Base-by-base conservation (phyloP, 106 monocot species). In the Allium fistulosum region DNA sequence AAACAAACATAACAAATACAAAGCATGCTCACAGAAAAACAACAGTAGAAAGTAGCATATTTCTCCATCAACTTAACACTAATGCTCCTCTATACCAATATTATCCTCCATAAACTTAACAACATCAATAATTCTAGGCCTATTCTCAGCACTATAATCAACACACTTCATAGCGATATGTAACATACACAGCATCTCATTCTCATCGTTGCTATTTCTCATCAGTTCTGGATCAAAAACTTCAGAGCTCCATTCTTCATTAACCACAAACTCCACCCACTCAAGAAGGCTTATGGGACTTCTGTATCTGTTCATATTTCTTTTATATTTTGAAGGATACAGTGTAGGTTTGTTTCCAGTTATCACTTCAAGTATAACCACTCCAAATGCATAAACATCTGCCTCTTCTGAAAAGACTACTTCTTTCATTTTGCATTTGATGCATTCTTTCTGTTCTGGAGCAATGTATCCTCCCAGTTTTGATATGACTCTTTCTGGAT, bases 101-200 rank as follows among this genome's bases (percentile, higher is more conserved):
- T 37, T 62, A 27, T 75, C 80, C 65, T 84, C 73, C 26, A 84
- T 77, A 76, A 83, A 77, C 69, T 53, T 74, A 59, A 87, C 80
- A 57, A 83, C 87, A 47, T 87, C 83, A 11, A 16, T 1, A 83
- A 87, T 87, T 14, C 9, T 49, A 0, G 87, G 87, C 69, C 87
- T 77, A 48, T 48, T 49, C n/a, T 80, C 83, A 7, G 87, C 71
- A 59, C 17, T 50, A 18, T 50, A 56, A 18, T 67, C 68, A 37
- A 78, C 77, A 67, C 87, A 87, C 7, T 77, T 80, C 61, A 87
- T 68, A 11, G 58, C 87, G 3, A 87, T 72, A 18, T 80, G 87
- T 47, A 87, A 80, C 83, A 83, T 72, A 8, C 74, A 63, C 65
- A 87, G 75, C 87, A 87, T 87, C 77, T 87, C 87, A 69, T 83